Base-by-base conservation (phyloP, 352 stramenopile species). In the Phytopythium litorale region DNA sequence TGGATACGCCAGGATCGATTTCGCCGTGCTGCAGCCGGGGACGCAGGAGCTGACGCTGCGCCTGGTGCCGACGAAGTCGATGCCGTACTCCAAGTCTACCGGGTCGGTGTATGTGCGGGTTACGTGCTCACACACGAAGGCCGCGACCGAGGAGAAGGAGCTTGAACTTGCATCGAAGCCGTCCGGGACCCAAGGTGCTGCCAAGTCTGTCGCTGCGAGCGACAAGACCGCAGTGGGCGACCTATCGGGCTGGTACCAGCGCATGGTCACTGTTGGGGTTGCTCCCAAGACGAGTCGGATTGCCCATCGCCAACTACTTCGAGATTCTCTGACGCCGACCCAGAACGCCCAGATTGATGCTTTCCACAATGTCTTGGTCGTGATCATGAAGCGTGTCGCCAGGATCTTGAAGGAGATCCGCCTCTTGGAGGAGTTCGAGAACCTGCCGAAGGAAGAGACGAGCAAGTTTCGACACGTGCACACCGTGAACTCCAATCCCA, bases 271-370 rank as follows among this genome's bases (percentile, higher is more conserved):
- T 12, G 53, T 64, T 18, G 62, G 73, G 33, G 32, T 48, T 9
- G 32, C 45, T 64, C 63, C 49, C 4, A 54, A 57, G 32, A 21
- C 72, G 23, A 86, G 66, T 12, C 76, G 76, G 13, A 84, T 91
- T 23, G 68, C 65, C 5, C 68, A 78, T 4, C 73, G 81, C 1
- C 73, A 78, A 60, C 35, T 73, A 7, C 68, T 91, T n/a, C 78
- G 82, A 1, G 64, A 64, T 1, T 77, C 76, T 6, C 56, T 91
- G 30, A 84, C 72, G 4, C 78, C 82, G 3, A 82, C 71, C 0
- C 76, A 87, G 30, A 91, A 91, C 42, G 62, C 64, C 6, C 82
- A 91, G 45, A 64, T 91, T 21, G 79, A 89, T 48, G 73, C 74
- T 5, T 76, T 91, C n/a, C 68, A 87, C 50, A 60, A 59, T 5